Base-by-base conservation (phyloP, 2,329 filamentous ascomycete species). In the Dactylonectria macrodidyma region DNA sequence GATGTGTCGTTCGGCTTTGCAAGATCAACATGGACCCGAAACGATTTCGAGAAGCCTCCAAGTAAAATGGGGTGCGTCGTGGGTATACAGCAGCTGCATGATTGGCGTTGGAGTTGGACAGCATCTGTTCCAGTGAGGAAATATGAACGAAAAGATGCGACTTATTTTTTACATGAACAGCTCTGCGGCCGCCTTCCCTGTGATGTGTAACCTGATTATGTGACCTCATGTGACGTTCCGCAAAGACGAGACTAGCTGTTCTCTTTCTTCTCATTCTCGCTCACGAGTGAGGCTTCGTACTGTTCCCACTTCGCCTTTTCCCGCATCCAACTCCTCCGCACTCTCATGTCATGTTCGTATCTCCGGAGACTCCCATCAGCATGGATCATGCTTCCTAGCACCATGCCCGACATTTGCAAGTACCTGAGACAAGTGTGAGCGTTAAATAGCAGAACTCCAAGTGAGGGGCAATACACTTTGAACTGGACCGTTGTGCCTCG, bases 11-110 rank as follows among this genome's bases (percentile, higher is more conserved):
- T 16, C 91, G 95, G 76, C 86, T 99, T 64, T 96, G 94, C 84
- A 97, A 93, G 85, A 91, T 98, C 80, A 98, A 98, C 81, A 98
- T 99, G 95, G 93, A 97, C 77, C 93, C 94, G 3, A 91, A 93
- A 79, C 88, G 92, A 68, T 98, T 98, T 78, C 85, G 86, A 73
- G 70, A 77, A 46, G 65, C 80, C 19, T 76, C 78, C 54, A 82
- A 80, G 75, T 83, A 75, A 78, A 59, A 55, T 26, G 57, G 52
- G 68, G 46, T 41, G 34, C 38, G 19, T 12, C 36, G 16, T 38
- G 52, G 57, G 59, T 54, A 48, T 59, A 67, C 62, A 61, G 64
- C 71, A 72, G 67, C 66, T 74, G 74, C 72, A 77, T 76, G 65
- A 70, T 75, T 70, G 80, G 80, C 80, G 79, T 82, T 80, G 74